phyloP scores from a whole-genome alignment of 441 rosid genomes.

The Euphorbia neoarborescens region DNA sequence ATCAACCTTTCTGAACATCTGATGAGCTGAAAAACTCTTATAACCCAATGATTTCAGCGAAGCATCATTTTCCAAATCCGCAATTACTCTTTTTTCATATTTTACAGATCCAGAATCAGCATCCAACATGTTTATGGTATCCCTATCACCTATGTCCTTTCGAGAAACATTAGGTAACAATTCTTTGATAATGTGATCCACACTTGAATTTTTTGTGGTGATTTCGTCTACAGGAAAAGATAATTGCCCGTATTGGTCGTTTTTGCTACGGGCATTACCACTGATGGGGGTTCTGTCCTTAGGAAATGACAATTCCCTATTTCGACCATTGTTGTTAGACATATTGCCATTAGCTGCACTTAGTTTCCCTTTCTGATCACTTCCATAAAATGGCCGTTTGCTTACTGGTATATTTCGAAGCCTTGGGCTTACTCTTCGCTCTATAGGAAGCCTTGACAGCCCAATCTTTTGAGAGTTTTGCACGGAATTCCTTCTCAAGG shows the following conservation, averaged over 20 bases:
- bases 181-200: conserved; percentile 7
- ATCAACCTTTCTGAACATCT: background rate
- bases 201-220: conserved; percentile 14
- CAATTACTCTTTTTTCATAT: conserved; percentile 11
- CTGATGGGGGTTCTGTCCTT: background rate
- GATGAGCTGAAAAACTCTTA: conserved; percentile 12
- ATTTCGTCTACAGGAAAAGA: background rate
- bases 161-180: conserved; percentile 5
- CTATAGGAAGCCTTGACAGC: background rate
- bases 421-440: conserved; percentile 25
- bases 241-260: background rate
- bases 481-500: background rate
- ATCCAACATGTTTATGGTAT: background rate
- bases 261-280: background rate
- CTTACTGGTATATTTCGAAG: conserved; percentile 17
- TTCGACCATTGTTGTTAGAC: conserved; percentile 10
- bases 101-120: conserved; percentile 9
- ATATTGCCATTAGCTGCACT: conserved; percentile 3
- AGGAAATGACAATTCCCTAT: conserved; percentile 7
- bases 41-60: conserved; percentile 14
- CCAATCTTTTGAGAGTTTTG: background rate
- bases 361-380: background rate
- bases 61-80: conserved; percentile 9
- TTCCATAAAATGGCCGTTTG: conserved; percentile 24
- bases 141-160: conserved; percentile 5